Evolutionary conservation across 495 filamentous ascomycete species (phyloP).

Genomic region (Aspergillus asperescens): DNA sequence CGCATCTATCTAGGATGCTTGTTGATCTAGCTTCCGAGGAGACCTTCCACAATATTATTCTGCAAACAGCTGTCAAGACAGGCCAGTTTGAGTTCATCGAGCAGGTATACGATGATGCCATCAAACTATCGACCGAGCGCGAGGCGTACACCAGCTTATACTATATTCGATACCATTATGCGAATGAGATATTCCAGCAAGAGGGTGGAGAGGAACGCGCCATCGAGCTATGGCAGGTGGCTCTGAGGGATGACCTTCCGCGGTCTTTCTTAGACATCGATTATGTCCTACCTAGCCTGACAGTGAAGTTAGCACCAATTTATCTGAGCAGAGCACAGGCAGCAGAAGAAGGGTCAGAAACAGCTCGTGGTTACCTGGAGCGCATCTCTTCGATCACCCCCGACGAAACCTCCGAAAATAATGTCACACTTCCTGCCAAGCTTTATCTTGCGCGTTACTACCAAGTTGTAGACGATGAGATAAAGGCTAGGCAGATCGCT

Average conservation of each 20-base stretch:
- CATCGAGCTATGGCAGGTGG: conserved; percentile 17
- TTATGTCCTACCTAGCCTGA: conserved; percentile 15
- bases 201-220: conserved; percentile 15
- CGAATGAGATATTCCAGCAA: conserved; percentile 17
- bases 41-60: conserved; percentile 24
- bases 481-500: conserved; percentile 24
- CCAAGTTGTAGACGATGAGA: conserved; percentile 22
- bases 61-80: conserved; percentile 23
- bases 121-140: conserved; percentile 17
- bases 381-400: conserved; percentile 16
- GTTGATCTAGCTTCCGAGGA: conserved; percentile 25
- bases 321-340: conserved; percentile 15
- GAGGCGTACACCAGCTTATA: conserved; percentile 14
- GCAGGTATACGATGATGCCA: conserved; percentile 26
- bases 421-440: conserved; percentile 17
- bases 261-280: conserved; percentile 14
- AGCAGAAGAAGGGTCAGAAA: conserved; percentile 10
- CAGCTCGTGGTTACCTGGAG: conserved; percentile 6
- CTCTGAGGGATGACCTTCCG: conserved; percentile 18
- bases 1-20: conserved; percentile 12
- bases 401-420: conserved; percentile 14
- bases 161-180: conserved; percentile 20
- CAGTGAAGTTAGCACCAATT: conserved; percentile 17
- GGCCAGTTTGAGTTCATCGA: conserved; percentile 28
- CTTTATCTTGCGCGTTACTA: conserved; percentile 26